Evolutionary conservation across 148 eudicot species (phyloP), one percentile per base, ranked within the genome.

Genomic region (Simmondsia chinensis): DNA sequence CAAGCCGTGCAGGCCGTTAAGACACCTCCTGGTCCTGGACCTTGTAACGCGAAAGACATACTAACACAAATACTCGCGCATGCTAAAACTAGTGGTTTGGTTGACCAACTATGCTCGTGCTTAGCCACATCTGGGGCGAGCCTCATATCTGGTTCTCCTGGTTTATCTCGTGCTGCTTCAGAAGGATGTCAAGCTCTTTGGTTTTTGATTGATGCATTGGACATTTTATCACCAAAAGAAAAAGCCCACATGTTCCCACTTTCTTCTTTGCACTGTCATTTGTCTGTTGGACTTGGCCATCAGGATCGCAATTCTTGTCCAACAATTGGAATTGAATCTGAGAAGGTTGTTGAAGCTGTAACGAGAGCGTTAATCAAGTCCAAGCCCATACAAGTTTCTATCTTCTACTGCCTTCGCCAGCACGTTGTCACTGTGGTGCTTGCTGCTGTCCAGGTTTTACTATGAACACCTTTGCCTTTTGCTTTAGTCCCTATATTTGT

Each of bases 121-220:
- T 59, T 93, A 57, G 81, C 70, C 48, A 71, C 69, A 21, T 83
- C 82, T 22, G 96, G 99, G 52, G 56, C 80, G 49, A 72, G 94
- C 58, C 80, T 79, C 61, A 74, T 82, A 46, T 82, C 96, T 22
- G 88, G 96, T 52, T 93, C 96, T 43, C 56, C 84, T 57, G 69
- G 63, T 64, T 64, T 93, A 48, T 72, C 79, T 57, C 79, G 89
- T 52, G 88, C 79, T 74, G 95, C 96, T 62, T 77, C 82, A 40
- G 99, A 93, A 66, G 79, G 83, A 22, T 93, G 89, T 54, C 73
- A 57, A 76, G 87, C 86, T 27, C 70, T 82, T 49, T 93, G 99
- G 87, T 77, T 74, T 42, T 46, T 93, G 50, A 60, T 83, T 39
- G 77, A 82, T 64, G 88, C 82, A 33, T 59, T 70, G 57, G 99